A percentile compares a stretch with the other conserved stretches of the same genome.
phyloP scores from a whole-genome alignment of 441 rosid species.

The Capsella rubella region DNA sequence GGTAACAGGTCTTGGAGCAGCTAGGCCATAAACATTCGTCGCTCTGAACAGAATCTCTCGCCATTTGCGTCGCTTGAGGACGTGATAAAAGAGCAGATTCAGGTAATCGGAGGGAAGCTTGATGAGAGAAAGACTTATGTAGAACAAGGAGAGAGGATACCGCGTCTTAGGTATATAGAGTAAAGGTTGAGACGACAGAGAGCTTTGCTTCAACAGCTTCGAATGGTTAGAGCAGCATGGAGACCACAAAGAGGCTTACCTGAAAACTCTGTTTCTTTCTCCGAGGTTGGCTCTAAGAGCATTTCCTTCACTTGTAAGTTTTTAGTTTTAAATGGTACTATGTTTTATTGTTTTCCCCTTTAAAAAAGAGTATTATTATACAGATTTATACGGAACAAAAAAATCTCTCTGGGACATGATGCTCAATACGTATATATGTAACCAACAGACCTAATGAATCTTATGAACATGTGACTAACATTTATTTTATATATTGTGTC shows the following conservation, averaged over 20 bases:
- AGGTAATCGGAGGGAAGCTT: conserved; percentile 56
- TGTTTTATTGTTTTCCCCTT: neutral
- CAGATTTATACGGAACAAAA: too few relatives aligned
- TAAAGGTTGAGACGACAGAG: conserved; percentile 84
- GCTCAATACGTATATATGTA: too few relatives aligned
- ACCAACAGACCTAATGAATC: too few relatives aligned
- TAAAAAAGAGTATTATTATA: too few relatives aligned
- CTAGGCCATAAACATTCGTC: conserved; percentile 80
- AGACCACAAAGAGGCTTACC: conserved; percentile 98
- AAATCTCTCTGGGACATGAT: too few relatives aligned
- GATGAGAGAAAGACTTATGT: conserved; percentile 69
- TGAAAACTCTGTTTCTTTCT: conserved; percentile 88
- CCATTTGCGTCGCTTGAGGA: conserved; percentile 80
- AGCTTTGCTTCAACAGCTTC: conserved; percentile 77
- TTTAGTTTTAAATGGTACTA: neutral
- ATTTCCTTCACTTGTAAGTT: conserved; percentile 96
- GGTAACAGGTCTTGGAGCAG: conserved; percentile 75
- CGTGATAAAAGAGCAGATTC: conserved; percentile 68
- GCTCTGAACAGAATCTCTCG: conserved; percentile 84
- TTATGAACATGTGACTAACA: too few relatives aligned
- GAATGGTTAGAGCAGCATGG: conserved; percentile 89
- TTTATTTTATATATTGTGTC: too few relatives aligned
- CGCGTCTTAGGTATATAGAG: conserved; percentile 79
- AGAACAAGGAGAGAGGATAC: conserved; percentile 57
- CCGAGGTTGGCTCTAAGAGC: conserved; percentile 97